Base-by-base conservation (phyloP, 352 stramenopile species). In the Globisporangium yorkense region DNA sequence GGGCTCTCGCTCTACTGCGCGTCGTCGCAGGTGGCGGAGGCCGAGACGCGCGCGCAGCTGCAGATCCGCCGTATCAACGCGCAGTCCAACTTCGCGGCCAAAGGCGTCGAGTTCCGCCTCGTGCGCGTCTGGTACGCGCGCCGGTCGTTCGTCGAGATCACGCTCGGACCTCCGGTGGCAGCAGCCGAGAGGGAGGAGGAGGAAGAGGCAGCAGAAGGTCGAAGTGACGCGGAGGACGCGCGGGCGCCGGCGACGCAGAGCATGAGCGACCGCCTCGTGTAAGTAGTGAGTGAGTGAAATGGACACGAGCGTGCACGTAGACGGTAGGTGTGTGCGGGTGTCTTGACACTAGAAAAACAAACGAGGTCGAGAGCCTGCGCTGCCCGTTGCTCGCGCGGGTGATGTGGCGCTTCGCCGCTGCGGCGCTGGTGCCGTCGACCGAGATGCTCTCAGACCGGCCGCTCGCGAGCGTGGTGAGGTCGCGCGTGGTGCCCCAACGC, bases 1-100 rank as follows among this genome's bases (percentile, higher is more conserved):
- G 85, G 85, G 0, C 60, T 92, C 20, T 92, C 82, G 12, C 76
- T 94, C 45, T 94, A 94, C 61, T 92, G 85, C 33, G 85, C 85
- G 33, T 72, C 73, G 21, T 66, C 72, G 10, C 85, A 94, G 61
- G 82, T 94, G 33, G 68, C 70, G 27, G 85, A 94, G 50, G 82
- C 85, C 8, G 81, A 92, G 59, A 65, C 55, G 53, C 77, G 82
- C 41, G 59, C 87, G 48, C 61, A 77, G 39, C 57, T 91, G 35
- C 85, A 94, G 55, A 66, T 94, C 47, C 70, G 68, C 29, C 82
- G 80, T 5, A 65, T 94, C 29, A 94, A 94, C 47, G 68, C 78
- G 2, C 76, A 90, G 51, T 61, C 60, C 21, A 86, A 83, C 52
- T 92, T 90, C 45, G 65, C 73, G 40, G 37, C 49, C 45, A 72